Base-by-base conservation (phyloP, 1,284 basidiomycete genomes). In the Sporisorium iseilematis-ciliati region DNA sequence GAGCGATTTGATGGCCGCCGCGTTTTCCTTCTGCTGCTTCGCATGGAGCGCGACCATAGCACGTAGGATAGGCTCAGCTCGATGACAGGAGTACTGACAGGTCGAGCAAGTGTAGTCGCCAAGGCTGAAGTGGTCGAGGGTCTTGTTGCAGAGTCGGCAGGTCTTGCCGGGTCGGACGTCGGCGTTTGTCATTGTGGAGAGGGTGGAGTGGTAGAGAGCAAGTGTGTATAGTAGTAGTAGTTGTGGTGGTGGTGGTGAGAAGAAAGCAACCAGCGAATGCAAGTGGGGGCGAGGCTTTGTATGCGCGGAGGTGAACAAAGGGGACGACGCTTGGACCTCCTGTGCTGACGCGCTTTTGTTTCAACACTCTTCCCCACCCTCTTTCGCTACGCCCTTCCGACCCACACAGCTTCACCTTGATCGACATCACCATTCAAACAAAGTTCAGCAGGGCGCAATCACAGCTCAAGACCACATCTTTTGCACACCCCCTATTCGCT, bases 41-140 rank as follows among this genome's bases (percentile, higher is more conserved):
- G 23, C 26, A 11, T 25, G 29, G 10, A 59, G 20, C 7, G 40
- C 6, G 4, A 23, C 49, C 14, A 52, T 29, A 4, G 41, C 33
- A n/a, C 57, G 49, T 21, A 31, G 50, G 7, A 52, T 35, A 6
- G 57, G 57, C 21, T 52, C 57, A 26, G 50, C 41, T 33, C 57
- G 49, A 20, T 26, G 49, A 26, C 57, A 59, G n/a, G 51, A 49
- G 20, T 52, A 21, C 21, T 59, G 57, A 23, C 57, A 52, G 11
- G 48, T 26, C 2, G 40, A 26, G 41, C 57, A 59, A 38, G 57
- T 59, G 49, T 21, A 59, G 49, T 52, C 57, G 20, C 57, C 49
- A 5, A 43, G 23, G 12, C 42, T 38, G 20, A 52, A 40, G 20
- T 33, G 29, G 7, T 59, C 49, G 12, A 59, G 38, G 8, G 31